phyloP scores from a whole-genome alignment of 495 filamentous ascomycete species.

The Aspergillus nanangensis region DNA sequence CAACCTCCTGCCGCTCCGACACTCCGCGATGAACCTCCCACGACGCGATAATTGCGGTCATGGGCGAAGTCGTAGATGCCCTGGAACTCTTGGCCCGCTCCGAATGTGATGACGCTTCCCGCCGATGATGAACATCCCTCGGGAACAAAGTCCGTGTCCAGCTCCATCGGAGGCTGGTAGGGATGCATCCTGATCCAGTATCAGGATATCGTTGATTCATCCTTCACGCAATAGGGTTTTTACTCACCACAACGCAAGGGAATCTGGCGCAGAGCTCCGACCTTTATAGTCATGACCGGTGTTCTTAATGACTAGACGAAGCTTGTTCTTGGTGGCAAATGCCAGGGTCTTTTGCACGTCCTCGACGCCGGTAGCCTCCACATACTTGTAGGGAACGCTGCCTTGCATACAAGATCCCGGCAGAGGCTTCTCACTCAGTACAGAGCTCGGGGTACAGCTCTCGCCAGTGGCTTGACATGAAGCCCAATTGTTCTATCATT shows the following conservation, averaged over 20 bases:
- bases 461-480: conserved; percentile 13
- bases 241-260: conserved; percentile 33
- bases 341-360: conserved; percentile 9
- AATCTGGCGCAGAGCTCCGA: conserved; percentile 8
- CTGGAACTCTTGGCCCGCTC: conserved; percentile 18
- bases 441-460: conserved; percentile 2
- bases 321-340: conserved; percentile 23
- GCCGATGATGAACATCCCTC: conserved; percentile 10
- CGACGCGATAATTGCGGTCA: conserved; percentile 14
- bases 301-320: conserved; percentile 38
- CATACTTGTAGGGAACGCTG: conserved; percentile 11
- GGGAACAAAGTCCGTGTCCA: conserved; percentile 4
- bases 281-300: conserved; percentile 37
- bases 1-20: conserved; percentile 41
- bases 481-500: conserved; percentile 9
- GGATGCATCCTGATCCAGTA: conserved; percentile 27
- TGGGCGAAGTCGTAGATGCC: conserved; percentile 22
- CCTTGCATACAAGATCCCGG: conserved; percentile 8
- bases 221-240: too few species aligned
- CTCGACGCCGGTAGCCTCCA: conserved; percentile 9
- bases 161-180: conserved; percentile 16
- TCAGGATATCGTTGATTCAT: too few species aligned
- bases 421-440: background rate
- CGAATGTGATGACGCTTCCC: conserved; percentile 16
- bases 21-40: conserved; percentile 13